Evolutionary conservation across 441 rosid genomes (phyloP).

Genomic region (Adansonia grandidieri): DNA sequence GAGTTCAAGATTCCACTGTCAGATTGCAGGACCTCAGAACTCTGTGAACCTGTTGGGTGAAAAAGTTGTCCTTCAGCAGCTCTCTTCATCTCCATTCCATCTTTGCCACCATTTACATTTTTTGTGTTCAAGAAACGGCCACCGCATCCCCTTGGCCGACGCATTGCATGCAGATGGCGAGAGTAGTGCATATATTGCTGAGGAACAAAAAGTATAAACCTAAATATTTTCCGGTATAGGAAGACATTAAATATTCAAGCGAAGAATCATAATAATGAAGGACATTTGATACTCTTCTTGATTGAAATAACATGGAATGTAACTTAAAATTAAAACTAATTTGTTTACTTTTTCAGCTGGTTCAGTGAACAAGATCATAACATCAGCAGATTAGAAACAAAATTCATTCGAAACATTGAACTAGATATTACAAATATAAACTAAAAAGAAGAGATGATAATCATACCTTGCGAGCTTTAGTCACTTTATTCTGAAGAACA

Average conservation of each 20-base stretch:
- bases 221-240: neutral
- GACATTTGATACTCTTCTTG: neutral
- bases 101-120: slow-evolving; percentile 33
- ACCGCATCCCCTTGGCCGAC: slow-evolving; percentile 89
- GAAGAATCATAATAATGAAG: no score
- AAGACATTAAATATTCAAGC: neutral
- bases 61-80: slow-evolving; percentile 22
- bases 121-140: slow-evolving; percentile 89
- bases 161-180: slow-evolving; percentile 93
- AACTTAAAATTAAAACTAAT: neutral
- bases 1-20: slow-evolving; percentile 61
- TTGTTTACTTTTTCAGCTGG: neutral
- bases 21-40: slow-evolving; percentile 76
- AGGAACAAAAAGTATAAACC: slow-evolving; percentile 28
- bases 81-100: slow-evolving; percentile 40
- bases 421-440: neutral
- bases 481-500: slow-evolving; percentile 54
- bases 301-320: neutral
- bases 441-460: neutral
- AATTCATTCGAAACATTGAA: neutral
- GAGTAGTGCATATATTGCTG: slow-evolving; percentile 92
- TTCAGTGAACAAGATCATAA: neutral
- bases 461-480: slow-evolving; percentile 65
- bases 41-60: slow-evolving; percentile 67
- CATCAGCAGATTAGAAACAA: neutral